Base-by-base conservation (phyloP, 495 filamentous ascomycete genomes). In the Trichoderma virens region DNA sequence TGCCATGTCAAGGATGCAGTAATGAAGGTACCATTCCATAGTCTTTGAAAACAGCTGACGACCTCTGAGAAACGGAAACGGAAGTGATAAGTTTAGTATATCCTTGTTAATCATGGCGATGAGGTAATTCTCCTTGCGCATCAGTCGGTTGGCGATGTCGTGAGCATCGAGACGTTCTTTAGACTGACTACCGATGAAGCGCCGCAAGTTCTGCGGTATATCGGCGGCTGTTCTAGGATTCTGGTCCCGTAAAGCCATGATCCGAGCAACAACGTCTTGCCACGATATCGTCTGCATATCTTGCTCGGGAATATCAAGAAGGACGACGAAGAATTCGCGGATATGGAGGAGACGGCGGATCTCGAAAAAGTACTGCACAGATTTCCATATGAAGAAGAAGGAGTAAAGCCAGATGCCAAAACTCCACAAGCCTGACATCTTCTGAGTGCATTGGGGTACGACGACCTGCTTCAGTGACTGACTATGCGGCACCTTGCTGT, bases 91-190 rank as follows among this genome's bases (percentile, higher is more conserved):
- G 73, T 98, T 88, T 35, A 98, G 74, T 34, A 97, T 85, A 43
- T 97, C 93, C 73, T 98, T 98, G 76, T 98, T 98, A 75, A 97
- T 89, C 61, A 98, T 72, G 11, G 95, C 94, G 70, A 98, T 97
- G 67, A 97, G 78, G 68, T 97, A 98, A 69, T 98, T 98, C 65
- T 97, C 94, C 70, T 89, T 88, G 67, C 94, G 88, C 94, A 98
- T 98, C 60, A 98, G 75, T 59, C 94, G 87, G 71, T 97, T 98
- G 8, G 94, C 95, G 73, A 98, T 97, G 72, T 97, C 93, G 67
- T 96, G 90, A 4, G 94, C 94, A 77, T 98, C 94, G 75, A 98
- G 88, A 61, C 94, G 83, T 77, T 98, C 90, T 74, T 97, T 97
- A 23, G 94, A 96, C 68, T 93, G 91, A 67, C 83, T 90, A 39